Conservation (phyloP, 495 filamentous ascomycete genomes). For the Delitschia confertaspora region DNA sequence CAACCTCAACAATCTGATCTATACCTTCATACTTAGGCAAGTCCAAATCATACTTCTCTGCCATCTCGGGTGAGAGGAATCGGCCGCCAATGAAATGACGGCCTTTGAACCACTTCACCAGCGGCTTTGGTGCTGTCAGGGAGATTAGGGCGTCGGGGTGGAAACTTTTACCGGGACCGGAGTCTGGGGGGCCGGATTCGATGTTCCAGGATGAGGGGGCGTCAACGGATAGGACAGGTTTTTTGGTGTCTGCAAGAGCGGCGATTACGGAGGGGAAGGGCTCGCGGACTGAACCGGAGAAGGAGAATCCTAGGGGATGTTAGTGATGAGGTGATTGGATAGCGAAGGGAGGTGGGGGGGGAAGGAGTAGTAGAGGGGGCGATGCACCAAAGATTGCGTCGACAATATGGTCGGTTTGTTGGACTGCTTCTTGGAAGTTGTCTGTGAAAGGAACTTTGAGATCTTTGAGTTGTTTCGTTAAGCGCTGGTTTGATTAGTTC, state of each 20-base stretch:
- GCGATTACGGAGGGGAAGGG: conserved; percentile 77
- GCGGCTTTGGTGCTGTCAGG: conserved; percentile 90
- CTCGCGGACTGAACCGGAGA: conserved; percentile 82
- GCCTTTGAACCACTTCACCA: conserved; percentile 73
- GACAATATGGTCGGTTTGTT: conserved; percentile 66
- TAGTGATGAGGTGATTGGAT: not conserved
- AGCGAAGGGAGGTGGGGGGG: not conserved
- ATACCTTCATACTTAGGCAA: conserved; percentile 76
- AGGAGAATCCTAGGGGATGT: conserved; percentile 63
- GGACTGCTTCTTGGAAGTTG: conserved; percentile 61
- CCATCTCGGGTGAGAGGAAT: conserved; percentile 71
- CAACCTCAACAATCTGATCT: conserved; percentile 84
- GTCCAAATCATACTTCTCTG: conserved; percentile 79
- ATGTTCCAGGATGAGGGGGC: conserved; percentile 93
- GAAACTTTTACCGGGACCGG: conserved; percentile 71
- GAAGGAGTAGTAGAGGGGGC: not conserved
- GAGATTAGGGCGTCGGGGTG: conserved; percentile 71
- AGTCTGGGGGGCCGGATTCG: conserved; percentile 67
- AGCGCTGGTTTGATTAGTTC: conserved; percentile 44
- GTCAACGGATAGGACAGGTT: conserved; percentile 82
- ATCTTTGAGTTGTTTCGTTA: conserved; percentile 72
- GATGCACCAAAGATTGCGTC: conserved; percentile 80
- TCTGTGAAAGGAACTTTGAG: conserved; percentile 77
- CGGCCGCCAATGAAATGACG: conserved; percentile 86
- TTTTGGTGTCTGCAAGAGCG: conserved; percentile 57